phyloP scores from a whole-genome alignment of 176 grass and related monocot species.

The Aegilops umbellulata region DNA sequence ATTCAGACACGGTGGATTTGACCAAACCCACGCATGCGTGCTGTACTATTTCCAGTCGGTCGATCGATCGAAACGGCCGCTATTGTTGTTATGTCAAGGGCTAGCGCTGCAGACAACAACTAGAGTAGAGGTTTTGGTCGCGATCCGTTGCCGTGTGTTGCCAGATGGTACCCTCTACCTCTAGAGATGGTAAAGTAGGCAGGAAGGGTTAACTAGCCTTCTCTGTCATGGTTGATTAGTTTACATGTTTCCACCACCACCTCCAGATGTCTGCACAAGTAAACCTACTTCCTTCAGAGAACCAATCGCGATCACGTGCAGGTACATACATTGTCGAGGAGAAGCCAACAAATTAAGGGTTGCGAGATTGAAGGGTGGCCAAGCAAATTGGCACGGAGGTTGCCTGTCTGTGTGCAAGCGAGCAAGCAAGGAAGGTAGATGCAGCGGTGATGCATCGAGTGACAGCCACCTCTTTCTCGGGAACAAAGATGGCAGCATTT shows the following conservation, averaged over 20 bases:
- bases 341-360: not conserved
- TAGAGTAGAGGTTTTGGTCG: not conserved
- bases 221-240: constrained; percentile 6
- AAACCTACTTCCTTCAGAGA: constrained; percentile 11
- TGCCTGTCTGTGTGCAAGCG: constrained; percentile 19
- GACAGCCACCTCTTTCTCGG: constrained; percentile 36
- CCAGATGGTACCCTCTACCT: constrained; percentile 10
- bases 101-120: not conserved
- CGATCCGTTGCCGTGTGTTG: not conserved
- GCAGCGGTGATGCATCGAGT: constrained; percentile 29
- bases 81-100: constrained; percentile 4
- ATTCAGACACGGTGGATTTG: constrained; percentile 9
- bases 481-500: constrained; percentile 53
- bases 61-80: not conserved
- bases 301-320: constrained; percentile 37
- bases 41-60: not conserved
- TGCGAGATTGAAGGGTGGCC: not conserved
- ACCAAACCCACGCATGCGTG: not conserved
- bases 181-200: not conserved
- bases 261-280: constrained; percentile 20
- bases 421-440: constrained; percentile 29
- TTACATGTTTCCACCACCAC: not conserved
- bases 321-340: constrained; percentile 18
- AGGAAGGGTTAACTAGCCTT: not conserved
- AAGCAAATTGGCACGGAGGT: not conserved